A percentile compares a stretch with the other conserved stretches of the same genome.
Conservation (phyloP, 1,284 basidiomycete genomes). For the Chalciporus sp. region DNA sequence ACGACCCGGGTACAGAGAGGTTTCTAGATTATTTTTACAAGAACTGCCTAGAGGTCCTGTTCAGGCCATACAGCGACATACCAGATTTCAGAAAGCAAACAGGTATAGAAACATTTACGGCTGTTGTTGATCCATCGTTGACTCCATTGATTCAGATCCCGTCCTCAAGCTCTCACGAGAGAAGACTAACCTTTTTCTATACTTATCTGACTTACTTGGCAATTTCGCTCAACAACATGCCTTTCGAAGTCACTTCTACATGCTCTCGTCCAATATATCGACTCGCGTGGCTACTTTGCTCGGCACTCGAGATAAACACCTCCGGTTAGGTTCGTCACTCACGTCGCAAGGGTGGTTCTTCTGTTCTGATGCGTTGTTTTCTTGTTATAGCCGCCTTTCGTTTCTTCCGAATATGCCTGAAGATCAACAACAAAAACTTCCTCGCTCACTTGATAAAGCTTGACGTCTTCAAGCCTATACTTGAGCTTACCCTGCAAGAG, state of each 20-base stretch:
- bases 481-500: slow-evolving; percentile 83
- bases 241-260: slow-evolving; percentile 89
- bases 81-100: slow-evolving; percentile 72
- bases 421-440: slow-evolving; percentile 85
- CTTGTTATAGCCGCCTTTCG: slow-evolving; percentile 75
- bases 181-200: slow-evolving; percentile 76
- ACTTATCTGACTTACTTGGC: slow-evolving; percentile 88
- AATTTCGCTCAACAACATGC: slow-evolving; percentile 88
- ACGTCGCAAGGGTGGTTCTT: not conserved
- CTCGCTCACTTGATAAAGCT: slow-evolving; percentile 85
- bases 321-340: slow-evolving; percentile 74
- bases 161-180: slow-evolving; percentile 64
- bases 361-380: slow-evolving; percentile 16
- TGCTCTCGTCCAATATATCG: slow-evolving; percentile 80
- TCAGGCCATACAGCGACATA: slow-evolving; percentile 79
- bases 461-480: slow-evolving; percentile 80
- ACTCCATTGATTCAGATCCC: slow-evolving; percentile 42
- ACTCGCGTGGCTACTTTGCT: slow-evolving; percentile 78
- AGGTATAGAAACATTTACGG: slow-evolving; percentile 43
- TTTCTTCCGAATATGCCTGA: slow-evolving; percentile 87
- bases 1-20: slow-evolving; percentile 83
- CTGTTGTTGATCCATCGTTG: not conserved
- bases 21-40: slow-evolving; percentile 95
- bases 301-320: slow-evolving; percentile 85
- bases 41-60: slow-evolving; percentile 71